phyloP scores from a whole-genome alignment of 1,139 yeast species.

The Saccharomyces hybrid region DNA sequence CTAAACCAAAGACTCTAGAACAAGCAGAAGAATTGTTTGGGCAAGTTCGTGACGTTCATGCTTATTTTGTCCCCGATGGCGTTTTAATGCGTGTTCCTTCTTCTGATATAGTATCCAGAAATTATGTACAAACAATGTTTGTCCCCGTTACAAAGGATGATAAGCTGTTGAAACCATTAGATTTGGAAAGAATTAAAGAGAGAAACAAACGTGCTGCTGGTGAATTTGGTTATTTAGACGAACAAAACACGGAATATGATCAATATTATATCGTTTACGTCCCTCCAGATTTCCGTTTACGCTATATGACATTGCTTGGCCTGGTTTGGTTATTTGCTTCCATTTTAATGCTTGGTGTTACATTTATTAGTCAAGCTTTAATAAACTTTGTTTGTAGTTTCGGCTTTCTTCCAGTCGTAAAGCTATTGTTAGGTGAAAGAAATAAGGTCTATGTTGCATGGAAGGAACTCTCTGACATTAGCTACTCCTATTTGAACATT shows the following conservation, averaged over 20 bases:
- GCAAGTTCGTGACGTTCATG: slow-evolving; percentile 36
- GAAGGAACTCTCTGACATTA: slow-evolving; percentile 4
- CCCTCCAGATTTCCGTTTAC: slow-evolving; percentile 65
- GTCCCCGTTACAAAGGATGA: slow-evolving; percentile 81
- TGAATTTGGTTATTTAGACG: slow-evolving; percentile 50
- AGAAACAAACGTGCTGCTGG: slow-evolving; percentile 32
- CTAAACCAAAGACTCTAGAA: slow-evolving; percentile 47
- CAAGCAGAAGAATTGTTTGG: slow-evolving; percentile 43
- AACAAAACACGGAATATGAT: slow-evolving; percentile 43
- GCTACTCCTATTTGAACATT: slow-evolving; percentile 15
- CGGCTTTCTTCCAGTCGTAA: not conserved
- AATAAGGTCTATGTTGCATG: slow-evolving; percentile 1
- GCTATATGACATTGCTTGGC: slow-evolving; percentile 51
- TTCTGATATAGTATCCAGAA: slow-evolving; percentile 65
- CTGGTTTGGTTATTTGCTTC: slow-evolving; percentile 69
- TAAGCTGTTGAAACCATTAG: slow-evolving; percentile 44
- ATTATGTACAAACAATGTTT: slow-evolving; percentile 57
- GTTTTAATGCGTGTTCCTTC: slow-evolving; percentile 79
- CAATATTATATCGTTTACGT: slow-evolving; percentile 73
- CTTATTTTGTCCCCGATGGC: slow-evolving; percentile 72
- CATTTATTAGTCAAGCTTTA: slow-evolving; percentile 7
- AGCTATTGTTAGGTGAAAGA: not conserved
- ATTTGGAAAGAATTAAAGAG: slow-evolving; percentile 33
- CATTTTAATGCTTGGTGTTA: slow-evolving; percentile 37
- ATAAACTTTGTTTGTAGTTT: not conserved